These are phyloP conservation scores for Kwoniella sp. DNA, from an alignment of 768 basidiomycete species.

Conservation along the genomic window DNA sequence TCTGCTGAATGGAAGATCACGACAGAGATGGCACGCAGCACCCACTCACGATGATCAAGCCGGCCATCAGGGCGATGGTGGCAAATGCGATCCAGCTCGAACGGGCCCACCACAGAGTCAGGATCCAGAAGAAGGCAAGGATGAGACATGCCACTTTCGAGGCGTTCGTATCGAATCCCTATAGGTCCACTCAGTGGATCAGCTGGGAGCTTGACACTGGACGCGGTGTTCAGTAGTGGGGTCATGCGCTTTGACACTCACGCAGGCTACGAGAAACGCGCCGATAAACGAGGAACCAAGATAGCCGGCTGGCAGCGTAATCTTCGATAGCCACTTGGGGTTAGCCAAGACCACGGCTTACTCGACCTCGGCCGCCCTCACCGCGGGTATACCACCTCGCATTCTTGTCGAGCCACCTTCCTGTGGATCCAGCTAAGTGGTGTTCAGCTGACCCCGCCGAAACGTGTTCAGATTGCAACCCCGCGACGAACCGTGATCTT, in stretches of 20 bases:
- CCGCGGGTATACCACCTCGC: constrained; percentile 50
- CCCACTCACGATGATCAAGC: constrained; percentile 40
- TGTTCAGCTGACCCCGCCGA: background rate
- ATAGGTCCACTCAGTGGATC: background rate
- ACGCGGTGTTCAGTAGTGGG: background rate
- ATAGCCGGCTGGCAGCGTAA: constrained; percentile 49
- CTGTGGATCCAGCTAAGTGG: constrained; percentile 47
- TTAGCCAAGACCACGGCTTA: background rate
- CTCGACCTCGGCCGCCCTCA: constrained; percentile 12
- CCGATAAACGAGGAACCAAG: constrained; percentile 49
- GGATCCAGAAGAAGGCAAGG: constrained; percentile 41
- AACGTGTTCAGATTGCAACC: background rate
- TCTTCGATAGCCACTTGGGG: constrained; percentile 8
- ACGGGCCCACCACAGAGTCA: constrained; percentile 50
- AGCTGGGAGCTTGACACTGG: too few species aligned
- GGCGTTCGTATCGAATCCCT: constrained; percentile 50
- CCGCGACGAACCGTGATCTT: constrained; percentile 23
- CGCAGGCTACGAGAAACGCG: constrained; percentile 42
- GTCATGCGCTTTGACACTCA: constrained; percentile 15
- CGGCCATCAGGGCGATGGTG: constrained; percentile 43
- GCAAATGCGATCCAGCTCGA: constrained; percentile 43
- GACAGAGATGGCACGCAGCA: background rate
- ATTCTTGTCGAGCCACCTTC: constrained; percentile 50
- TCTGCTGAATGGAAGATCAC: background rate
- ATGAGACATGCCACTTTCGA: constrained; percentile 47